Conservation (phyloP, 352 stramenopile species). For the Pythium angustatum region DNA sequence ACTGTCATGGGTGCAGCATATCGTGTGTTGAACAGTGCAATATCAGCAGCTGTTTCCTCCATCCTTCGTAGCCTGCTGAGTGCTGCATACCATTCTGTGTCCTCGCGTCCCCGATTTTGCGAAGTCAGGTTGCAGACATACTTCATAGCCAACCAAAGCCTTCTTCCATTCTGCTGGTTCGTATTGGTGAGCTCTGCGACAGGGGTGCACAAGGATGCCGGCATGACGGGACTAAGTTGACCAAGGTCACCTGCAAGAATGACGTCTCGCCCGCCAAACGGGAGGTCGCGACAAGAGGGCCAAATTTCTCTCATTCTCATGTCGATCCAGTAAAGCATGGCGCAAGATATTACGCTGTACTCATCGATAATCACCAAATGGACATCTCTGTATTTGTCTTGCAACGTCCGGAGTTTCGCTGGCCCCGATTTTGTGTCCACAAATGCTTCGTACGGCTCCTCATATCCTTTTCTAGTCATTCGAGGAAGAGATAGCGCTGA, state of each 20-base stretch:
- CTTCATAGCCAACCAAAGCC: not conserved
- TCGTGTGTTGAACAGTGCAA: not conserved
- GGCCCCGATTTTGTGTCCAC: too few relatives aligned
- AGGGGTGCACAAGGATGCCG: not conserved
- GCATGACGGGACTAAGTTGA: not conserved
- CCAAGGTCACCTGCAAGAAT: not conserved
- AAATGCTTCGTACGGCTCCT: too few relatives aligned
- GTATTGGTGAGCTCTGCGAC: not conserved
- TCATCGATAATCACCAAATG: not conserved
- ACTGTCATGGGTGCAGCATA: not conserved
- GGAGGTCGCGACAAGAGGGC: not conserved
- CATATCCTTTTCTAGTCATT: too few relatives aligned
- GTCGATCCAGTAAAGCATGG: constrained; percentile 1
- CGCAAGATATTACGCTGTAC: not conserved
- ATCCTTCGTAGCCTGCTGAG: not conserved
- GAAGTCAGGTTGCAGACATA: not conserved
- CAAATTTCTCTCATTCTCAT: not conserved
- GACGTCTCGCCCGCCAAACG: not conserved
- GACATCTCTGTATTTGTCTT: too few relatives aligned
- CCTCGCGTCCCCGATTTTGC: not conserved
- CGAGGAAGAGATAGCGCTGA: too few relatives aligned
- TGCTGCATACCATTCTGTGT: not conserved
- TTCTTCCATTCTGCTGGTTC: not conserved
- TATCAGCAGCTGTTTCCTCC: not conserved
- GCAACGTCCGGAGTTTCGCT: too few relatives aligned